These are phyloP conservation scores for Colletotrichum sp. DNA, from an alignment of 2,329 filamentous ascomycete genomes.

Conservation along the genomic window DNA sequence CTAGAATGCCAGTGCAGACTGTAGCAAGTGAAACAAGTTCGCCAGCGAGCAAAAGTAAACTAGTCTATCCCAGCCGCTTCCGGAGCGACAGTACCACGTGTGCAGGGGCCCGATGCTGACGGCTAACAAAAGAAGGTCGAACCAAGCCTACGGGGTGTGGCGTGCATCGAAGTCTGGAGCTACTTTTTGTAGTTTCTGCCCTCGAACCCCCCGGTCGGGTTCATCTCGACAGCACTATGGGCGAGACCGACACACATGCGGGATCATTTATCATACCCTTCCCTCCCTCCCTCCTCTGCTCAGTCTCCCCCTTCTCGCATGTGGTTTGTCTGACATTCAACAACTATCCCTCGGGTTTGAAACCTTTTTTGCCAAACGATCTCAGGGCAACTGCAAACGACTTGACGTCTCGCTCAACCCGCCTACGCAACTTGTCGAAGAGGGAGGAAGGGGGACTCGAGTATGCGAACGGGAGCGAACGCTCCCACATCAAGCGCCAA, in stretches of 20 bases:
- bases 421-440: neutral
- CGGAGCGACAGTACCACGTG: constrained; percentile 12
- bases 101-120: neutral
- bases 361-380: neutral
- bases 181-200: neutral
- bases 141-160: constrained; percentile 8
- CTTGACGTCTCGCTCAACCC: neutral
- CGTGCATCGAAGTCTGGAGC: neutral
- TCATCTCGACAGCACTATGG: constrained; percentile 1
- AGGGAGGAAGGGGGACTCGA: neutral
- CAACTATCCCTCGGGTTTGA: neutral
- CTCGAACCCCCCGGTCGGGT: neutral
- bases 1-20: neutral
- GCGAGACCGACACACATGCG: neutral
- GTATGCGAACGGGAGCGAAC: constrained; percentile 5
- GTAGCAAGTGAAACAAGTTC: constrained; percentile 5
- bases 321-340: neutral
- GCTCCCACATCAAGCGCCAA: neutral
- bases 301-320: neutral
- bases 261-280: constrained; percentile 2
- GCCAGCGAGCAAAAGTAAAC: neutral
- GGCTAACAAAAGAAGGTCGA: neutral
- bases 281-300: neutral
- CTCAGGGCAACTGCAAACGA: neutral
- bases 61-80: constrained; percentile 3